Evolutionary conservation across 2,329 filamentous ascomycete genomes (phyloP).

Genomic region (Penicillium sp.): DNA sequence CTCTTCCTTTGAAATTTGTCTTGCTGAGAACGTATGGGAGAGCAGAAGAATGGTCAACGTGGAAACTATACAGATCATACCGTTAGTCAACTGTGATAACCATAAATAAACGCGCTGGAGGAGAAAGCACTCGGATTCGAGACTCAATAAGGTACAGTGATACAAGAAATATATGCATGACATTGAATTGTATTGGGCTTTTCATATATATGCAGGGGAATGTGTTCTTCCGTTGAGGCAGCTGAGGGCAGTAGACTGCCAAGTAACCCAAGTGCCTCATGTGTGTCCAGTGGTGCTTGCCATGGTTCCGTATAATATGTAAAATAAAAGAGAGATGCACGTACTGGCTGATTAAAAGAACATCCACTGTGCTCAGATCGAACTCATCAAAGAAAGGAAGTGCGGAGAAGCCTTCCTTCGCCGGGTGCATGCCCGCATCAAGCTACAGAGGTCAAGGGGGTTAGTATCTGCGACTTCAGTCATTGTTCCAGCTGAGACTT

Average conservation of each 20-base stretch:
- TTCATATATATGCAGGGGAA: constrained; percentile 34
- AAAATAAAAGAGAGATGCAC: constrained; percentile 36
- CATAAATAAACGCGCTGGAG: not conserved
- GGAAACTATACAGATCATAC: constrained; percentile 65
- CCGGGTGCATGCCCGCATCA: constrained; percentile 94
- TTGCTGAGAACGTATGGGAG: constrained; percentile 95
- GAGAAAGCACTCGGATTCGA: not conserved
- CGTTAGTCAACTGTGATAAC: constrained; percentile 27
- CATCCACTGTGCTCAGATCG: constrained; percentile 93
- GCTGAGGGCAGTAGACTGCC: constrained; percentile 2
- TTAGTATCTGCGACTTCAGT: constrained; percentile 7
- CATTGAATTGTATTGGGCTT: constrained; percentile 33
- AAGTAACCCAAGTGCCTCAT: not conserved
- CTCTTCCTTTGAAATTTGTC: constrained; percentile 92
- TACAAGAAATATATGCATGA: constrained; percentile 13
- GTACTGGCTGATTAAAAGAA: constrained; percentile 99
- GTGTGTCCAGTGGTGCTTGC: not conserved
- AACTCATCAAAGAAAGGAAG: constrained; percentile 99
- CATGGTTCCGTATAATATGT: not conserved
- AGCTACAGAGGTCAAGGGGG: constrained; percentile 57
- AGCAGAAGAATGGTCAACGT: constrained; percentile 98
- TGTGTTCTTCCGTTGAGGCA: not conserved
- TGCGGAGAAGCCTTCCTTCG: constrained; percentile 87
- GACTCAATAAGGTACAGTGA: constrained; percentile 3
- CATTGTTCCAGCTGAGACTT: constrained; percentile 31